Base-by-base conservation (phyloP, 352 stramenopile species). In the Phytophthora pseudosyringae region DNA sequence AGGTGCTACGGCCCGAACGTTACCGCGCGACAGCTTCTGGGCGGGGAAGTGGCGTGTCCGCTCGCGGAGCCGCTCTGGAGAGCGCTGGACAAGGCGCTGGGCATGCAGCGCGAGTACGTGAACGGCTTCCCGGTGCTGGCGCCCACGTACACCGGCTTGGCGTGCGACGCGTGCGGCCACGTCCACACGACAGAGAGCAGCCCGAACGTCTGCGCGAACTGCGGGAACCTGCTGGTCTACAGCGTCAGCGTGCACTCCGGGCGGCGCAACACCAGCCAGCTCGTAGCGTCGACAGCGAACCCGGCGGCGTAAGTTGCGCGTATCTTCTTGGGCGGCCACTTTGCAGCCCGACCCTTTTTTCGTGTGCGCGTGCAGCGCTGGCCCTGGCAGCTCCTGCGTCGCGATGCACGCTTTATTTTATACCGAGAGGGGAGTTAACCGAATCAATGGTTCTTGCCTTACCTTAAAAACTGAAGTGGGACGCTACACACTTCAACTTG, bases 171-270 rank as follows among this genome's bases (percentile, higher is more conserved):
- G 10, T 93, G 84, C 26, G 79, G 78, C 32, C 77, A 83, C 58
- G 38, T 76, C 11, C 88, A 88, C 57, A 64, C 75, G 13, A 77
- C 67, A 9, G 76, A 76, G n/a, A 75, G 41, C 18, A 75, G 77
- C 48, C 41, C 32, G 26, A 72, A 52, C 18, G 40, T 59, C 11
- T 93, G 84, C 39, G 44, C 67, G 32, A 81, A 71, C 29, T 93
- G 84, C 59, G 76, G 82, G 25, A 81, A 71, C 33, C 55, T 93
- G 54, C 60, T 93, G 45, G 84, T 93, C 48, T 93, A 89, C 71
- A 89, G 80, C 56, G 70, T 91, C 18, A 71, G 79, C 47, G 76
- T 91, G 35, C 82, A 91, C 63, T 91, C 82, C n/a, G 82, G 80
- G 2, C 69, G 73, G 32, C 73, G 82, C 59, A 85, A 81, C 43